Base-by-base conservation (phyloP, 2,329 filamentous ascomycete genomes). In the Ophiocordyceps robertsii region DNA sequence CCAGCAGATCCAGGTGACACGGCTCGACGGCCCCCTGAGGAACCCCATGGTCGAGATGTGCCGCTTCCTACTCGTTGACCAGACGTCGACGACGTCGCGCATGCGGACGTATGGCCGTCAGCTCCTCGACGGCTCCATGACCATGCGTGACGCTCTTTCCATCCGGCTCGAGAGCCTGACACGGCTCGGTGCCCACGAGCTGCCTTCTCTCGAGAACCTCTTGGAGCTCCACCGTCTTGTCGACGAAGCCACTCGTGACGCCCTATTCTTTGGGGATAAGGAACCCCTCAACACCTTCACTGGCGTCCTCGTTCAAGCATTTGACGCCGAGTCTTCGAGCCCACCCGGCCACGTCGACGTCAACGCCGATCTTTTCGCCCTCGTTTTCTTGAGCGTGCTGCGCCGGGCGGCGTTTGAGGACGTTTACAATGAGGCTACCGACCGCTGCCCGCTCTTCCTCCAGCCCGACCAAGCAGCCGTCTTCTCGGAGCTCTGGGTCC, bases 391-490 rank as follows among this genome's bases (percentile, higher is more conserved):
- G 52, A 76, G 71, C 44, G 68, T 72, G 1, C 64, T 75, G 27
- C 64, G 74, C 21, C 73, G 70, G 49, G 62, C 66, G 6, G 75
- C 70, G 0, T 70, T 80, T 37, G 74, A 80, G 45, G 75, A 81
- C 45, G 72, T 80, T 1, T 80, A 79, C 50, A 61, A 75, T 12
- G 76, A 80, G 53, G 72, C 77, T 1, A 75, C 72, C 0, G 76
- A 80, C 51, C 65, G 75, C 8, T 79, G 77, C 49, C 76, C 75
- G 0, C 60, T 79, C 10, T 77, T 77, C 55, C 73, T 77, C 17
- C 75, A 77, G 43, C 64, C 74, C 2, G 77, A 80, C 44, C 77
- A 81, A 54, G 75, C 76, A 13, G 76, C 75, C 29, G 74, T 74
- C 7, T 80, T 80, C 50, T 70, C 76, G 1, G 77, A 80, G 52